Evolutionary conservation across 2,329 filamentous ascomycete genomes (phyloP), one percentile per base, ranked within the genome.

Genomic region (Ascochyta fabae): DNA sequence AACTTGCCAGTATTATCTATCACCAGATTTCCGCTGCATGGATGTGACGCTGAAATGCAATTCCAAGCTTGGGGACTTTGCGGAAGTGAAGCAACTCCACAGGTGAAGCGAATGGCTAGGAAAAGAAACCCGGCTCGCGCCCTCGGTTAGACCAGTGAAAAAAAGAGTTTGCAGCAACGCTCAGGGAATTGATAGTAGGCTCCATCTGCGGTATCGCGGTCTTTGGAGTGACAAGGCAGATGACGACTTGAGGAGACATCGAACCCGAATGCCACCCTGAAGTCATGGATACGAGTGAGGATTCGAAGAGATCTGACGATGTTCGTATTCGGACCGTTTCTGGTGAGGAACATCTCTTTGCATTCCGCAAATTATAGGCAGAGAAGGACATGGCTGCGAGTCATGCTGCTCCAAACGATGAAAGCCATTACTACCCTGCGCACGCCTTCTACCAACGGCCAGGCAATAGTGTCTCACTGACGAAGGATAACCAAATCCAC

Each of bases 281-380:
- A 8, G 2, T 22, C 22, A 19, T 29, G 3, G 15, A 33, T 43
- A 48, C 43, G 27, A n/a, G 31, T 36, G 35, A 27, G 41, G 40
- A 26, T 50, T 27, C n/a, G 6, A 2, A 29, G 26, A 26, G 9
- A 34, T 52, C 29, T 16, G 33, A 40, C 34, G n/a, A n/a, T 26
- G 7, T 34, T 15, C 6, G n/a, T 8, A 59, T 45, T 59, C 56
- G 52, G 56, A 48, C 56, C 56, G 56, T 46, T 59, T 43, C 33
- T 48, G 27, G 40, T 44, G 9, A 33, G n/a, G 31, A 42, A 44
- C 15, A 48, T 24, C 19, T 26, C 16, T 29, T 31, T 12, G 3
- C 8, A 5, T 8, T 23, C 16, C 7, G 8, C 46, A 12, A 6
- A 24, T 16, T 22, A 15, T 8, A 36, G 23, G 8, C 4, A 12